phyloP scores from a whole-genome alignment of 441 rosid species.

The Populus trichocarpa region DNA sequence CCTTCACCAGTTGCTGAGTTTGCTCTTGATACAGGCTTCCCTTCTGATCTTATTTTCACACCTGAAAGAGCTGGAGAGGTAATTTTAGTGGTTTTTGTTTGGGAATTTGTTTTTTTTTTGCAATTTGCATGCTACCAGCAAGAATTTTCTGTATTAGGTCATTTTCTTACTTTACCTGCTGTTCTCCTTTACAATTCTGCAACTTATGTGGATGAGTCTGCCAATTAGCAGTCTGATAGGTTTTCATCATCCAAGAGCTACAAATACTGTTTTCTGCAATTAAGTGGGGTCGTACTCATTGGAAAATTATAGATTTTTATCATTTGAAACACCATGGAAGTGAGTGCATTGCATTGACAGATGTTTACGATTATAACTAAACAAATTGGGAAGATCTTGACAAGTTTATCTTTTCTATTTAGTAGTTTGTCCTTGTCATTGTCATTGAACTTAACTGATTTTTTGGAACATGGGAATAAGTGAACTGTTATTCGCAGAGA shows the following conservation, averaged over 20 bases:
- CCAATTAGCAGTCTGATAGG: background rate
- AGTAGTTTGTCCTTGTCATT: background rate
- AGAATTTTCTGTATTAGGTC: background rate
- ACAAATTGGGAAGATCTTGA: background rate
- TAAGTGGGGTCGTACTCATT: background rate
- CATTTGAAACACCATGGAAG: background rate
- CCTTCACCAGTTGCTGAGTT: conserved; percentile 81
- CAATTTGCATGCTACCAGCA: background rate
- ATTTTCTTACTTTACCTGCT: background rate
- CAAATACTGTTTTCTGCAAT: background rate
- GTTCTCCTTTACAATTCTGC: background rate
- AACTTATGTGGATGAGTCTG: background rate
- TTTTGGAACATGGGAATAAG: background rate
- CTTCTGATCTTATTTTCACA: conserved; percentile 72
- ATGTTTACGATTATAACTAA: background rate
- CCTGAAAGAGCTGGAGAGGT: conserved; percentile 93
- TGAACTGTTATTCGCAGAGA: background rate
- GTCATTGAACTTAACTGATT: background rate
- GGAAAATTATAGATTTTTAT: no score
- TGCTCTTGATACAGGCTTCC: conserved; percentile 81
- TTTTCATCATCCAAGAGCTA: background rate
- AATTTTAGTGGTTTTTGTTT: conserved; percentile 7
- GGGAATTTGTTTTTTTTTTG: background rate
- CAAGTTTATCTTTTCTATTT: background rate
- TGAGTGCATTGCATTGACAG: background rate